Evolutionary conservation across 352 stramenopile genomes (phyloP).

Genomic region (Phytopythium mirpurense): DNA sequence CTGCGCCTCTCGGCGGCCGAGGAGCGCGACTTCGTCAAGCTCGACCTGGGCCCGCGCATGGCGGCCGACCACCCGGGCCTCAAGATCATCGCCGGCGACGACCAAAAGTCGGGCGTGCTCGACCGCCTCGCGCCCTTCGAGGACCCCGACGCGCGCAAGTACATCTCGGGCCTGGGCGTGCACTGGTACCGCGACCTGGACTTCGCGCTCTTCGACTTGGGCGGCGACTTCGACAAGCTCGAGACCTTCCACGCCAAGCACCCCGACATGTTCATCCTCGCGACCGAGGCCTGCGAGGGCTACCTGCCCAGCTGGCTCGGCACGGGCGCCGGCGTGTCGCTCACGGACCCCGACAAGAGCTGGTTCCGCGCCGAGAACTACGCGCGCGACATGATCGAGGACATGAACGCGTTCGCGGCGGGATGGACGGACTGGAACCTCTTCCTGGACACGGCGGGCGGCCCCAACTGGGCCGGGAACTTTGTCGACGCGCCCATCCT

Average conservation of each 20-base stretch:
- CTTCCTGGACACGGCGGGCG: slow-evolving; percentile 43
- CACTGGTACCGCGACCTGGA: slow-evolving; percentile 84
- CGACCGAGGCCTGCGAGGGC: slow-evolving; percentile 72
- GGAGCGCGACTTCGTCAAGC: slow-evolving; percentile 74
- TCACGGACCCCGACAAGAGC: slow-evolving; percentile 34
- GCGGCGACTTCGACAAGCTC: slow-evolving; percentile 47
- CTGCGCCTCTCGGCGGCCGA: slow-evolving; percentile 39
- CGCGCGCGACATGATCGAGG: slow-evolving; percentile 75
- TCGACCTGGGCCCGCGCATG: slow-evolving; percentile 70
- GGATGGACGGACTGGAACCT: slow-evolving; percentile 87
- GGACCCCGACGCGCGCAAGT: slow-evolving; percentile 48
- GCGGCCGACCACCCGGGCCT: slow-evolving; percentile 60
- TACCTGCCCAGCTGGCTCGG: slow-evolving; percentile 42
- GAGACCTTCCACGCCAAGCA: slow-evolving; percentile 47
- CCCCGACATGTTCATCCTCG: slow-evolving; percentile 73
- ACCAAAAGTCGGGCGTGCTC: slow-evolving; percentile 70
- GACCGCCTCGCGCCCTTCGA: slow-evolving; percentile 31
- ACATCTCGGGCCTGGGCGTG: slow-evolving; percentile 80
- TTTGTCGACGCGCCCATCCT: slow-evolving; percentile 57
- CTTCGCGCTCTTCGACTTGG: slow-evolving; percentile 31
- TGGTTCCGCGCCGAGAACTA: slow-evolving; percentile 71
- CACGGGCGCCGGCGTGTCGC: slow-evolving; percentile 37
- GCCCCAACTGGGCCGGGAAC: slow-evolving; percentile 75
- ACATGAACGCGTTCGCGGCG: slow-evolving; percentile 59
- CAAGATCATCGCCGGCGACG: slow-evolving; percentile 81